Percentiles rank a stretch among this genome's conserved stretches.
Conservation (phyloP, 1,284 basidiomycete genomes). For the Ceratobasidium sp. region DNA sequence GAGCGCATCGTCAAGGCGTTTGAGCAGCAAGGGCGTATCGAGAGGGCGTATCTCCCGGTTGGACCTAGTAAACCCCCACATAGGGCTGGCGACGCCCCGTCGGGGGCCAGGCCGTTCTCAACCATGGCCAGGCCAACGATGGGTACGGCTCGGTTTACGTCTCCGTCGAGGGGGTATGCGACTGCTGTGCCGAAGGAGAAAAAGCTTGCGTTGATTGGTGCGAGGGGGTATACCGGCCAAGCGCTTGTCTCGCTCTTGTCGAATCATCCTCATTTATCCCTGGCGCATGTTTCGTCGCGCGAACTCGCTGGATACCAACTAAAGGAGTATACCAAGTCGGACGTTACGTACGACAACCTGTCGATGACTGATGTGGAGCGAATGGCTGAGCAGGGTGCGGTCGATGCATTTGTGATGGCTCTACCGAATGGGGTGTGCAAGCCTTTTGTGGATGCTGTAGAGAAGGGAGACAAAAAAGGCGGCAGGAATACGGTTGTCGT, state of each 20-base stretch:
- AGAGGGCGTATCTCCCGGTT: conserved; percentile 90
- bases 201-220: conserved; percentile 95
- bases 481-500: conserved; percentile 82
- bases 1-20: conserved; percentile 88
- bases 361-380: conserved; percentile 81
- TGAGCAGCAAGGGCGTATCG: conserved; percentile 88
- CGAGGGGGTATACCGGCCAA: conserved; percentile 96
- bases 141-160: conserved; percentile 57
- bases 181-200: conserved; percentile 79
- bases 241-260: conserved; percentile 90
- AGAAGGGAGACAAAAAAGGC: conserved; percentile 75
- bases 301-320: conserved; percentile 90
- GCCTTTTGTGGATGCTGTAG: conserved; percentile 97
- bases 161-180: conserved; percentile 63
- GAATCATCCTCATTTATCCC: conserved; percentile 86
- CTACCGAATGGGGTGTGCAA: conserved; percentile 97
- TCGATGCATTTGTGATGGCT: conserved; percentile 98
- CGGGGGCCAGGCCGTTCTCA: conserved; percentile 74
- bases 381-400: conserved; percentile 89
- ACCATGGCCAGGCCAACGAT: conserved; percentile 73
- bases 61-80: conserved; percentile 83
- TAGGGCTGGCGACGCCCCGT: conserved; percentile 58
- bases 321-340: conserved; percentile 84
- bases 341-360: conserved; percentile 85
- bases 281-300: conserved; percentile 96